phyloP scores from a whole-genome alignment of 1,284 basidiomycete genomes.

The Sporisorium sorghi region DNA sequence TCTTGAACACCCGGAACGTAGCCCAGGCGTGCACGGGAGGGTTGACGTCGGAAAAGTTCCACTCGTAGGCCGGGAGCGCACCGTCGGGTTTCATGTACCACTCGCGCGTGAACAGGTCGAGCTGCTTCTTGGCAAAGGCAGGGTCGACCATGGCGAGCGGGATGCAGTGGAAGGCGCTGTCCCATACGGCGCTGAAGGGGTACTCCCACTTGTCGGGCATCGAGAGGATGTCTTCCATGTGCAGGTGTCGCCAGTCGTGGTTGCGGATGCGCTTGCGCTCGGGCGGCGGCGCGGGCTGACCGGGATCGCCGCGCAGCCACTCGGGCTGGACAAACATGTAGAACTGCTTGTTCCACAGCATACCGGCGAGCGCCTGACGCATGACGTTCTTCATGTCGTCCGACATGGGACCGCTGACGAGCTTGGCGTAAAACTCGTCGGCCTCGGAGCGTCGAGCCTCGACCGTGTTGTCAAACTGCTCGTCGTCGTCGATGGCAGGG shows the following conservation, averaged over 20 bases:
- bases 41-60: constrained; percentile 98
- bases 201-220: constrained; percentile 99
- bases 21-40: constrained; percentile 95
- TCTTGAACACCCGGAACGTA: constrained; percentile 73
- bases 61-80: constrained; percentile 97
- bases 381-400: constrained; percentile 95
- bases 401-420: constrained; percentile 78
- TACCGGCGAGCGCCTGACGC: constrained; percentile 96
- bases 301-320: constrained; percentile 94
- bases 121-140: constrained; percentile 94
- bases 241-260: constrained; percentile 81
- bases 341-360: constrained; percentile 97
- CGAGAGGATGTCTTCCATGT: constrained; percentile 93
- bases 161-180: constrained; percentile 97
- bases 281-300: constrained; percentile 91
- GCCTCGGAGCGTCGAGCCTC: constrained; percentile 85
- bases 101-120: constrained; percentile 93
- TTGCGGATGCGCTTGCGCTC: constrained; percentile 88
- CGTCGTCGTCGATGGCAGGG: constrained; percentile 85
- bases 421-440: constrained; percentile 90
- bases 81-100: constrained; percentile 99
- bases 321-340: constrained; percentile 96
- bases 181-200: constrained; percentile 74
- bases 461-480: constrained; percentile 85
- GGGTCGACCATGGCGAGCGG: constrained; percentile 95